These are phyloP conservation scores for Apiospora sp. DNA, from an alignment of 2,329 filamentous ascomycete species.

Conservation along the genomic window DNA sequence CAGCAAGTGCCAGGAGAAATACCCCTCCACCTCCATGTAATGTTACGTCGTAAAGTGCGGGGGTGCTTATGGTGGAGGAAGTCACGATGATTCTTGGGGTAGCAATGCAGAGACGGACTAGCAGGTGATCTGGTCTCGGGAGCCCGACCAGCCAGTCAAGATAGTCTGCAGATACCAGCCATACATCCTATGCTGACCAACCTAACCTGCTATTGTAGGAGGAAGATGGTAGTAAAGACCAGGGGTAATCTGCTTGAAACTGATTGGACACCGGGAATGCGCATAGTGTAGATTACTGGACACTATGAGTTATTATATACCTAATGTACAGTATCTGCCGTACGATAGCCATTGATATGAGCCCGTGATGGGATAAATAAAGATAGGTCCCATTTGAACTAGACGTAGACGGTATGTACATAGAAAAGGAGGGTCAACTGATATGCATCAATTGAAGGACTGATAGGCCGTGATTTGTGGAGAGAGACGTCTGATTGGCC, in stretches of 20 bases:
- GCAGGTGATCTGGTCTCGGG: background rate
- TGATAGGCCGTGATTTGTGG: background rate
- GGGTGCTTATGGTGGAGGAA: background rate
- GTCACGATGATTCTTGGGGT: constrained; percentile 10
- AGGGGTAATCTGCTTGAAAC: background rate
- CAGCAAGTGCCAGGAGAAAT: background rate
- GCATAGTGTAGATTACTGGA: background rate
- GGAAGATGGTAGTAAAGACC: background rate
- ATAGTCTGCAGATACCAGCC: background rate
- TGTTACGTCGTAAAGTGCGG: constrained; percentile 9
- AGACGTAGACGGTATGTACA: background rate
- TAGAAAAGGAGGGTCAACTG: background rate
- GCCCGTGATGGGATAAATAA: background rate
- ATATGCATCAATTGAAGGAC: constrained; percentile 22
- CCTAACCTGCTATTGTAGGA: background rate
- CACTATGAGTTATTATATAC: background rate
- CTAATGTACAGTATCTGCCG: background rate
- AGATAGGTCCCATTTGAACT: background rate
- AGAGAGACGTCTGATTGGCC: background rate
- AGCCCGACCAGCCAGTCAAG: background rate
- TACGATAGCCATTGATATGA: background rate
- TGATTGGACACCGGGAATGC: background rate
- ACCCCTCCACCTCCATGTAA: constrained; percentile 12
- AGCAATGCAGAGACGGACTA: background rate
- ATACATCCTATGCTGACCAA: background rate